Evolutionary conservation across 139 green algal species (phyloP), one percentile per base, ranked within the genome.

Genomic region (Coelastrella sp.): DNA sequence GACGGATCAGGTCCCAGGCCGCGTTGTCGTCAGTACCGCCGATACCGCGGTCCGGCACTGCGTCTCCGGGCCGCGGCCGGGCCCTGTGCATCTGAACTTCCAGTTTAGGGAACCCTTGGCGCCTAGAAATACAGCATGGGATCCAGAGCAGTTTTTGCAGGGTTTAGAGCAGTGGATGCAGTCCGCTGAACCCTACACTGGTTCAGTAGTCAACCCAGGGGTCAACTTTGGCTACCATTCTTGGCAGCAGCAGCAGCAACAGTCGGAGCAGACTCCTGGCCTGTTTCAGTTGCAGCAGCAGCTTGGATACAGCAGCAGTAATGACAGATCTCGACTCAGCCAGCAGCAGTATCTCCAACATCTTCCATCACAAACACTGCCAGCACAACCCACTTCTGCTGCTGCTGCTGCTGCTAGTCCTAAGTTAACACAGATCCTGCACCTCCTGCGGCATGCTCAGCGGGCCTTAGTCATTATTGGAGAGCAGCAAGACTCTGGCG

Each of bases 11-110:
- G 14, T 96, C 16, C 95, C 95, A 0, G 94, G 95, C 11, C 92
- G 96, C 47, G 88, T 90, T 7, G 79, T 97, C 14, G 91, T 99
- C 11, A 97, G 96, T 7, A 93, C 92, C 0, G 90, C 96, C 17
- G 95, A 95, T 84, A 92, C 93, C 7, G 98, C 97, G 4, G 86
- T 97, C n/a, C 83, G 92, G 8, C 16, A 68, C 6, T 79, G 90
- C 7, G n/a, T 86, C 7, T 87, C 80, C 73, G 56, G 5, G 75
- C 17, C 89, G 14, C 47, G 74, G 17, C 81, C 96, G 0, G 98
- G 98, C 4, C 98, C 98, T 3, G 98, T 99, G 66, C 98, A 99
- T 89, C 65, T 99, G 47, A 99, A 99, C 93, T 94, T 95, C n/a
- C 94, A 98, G 93, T 99, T 99, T 94, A 92, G 97, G 7, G 97